Conservation (phyloP, 1,284 basidiomycete genomes). For the Binderoboletus segoi region DNA sequence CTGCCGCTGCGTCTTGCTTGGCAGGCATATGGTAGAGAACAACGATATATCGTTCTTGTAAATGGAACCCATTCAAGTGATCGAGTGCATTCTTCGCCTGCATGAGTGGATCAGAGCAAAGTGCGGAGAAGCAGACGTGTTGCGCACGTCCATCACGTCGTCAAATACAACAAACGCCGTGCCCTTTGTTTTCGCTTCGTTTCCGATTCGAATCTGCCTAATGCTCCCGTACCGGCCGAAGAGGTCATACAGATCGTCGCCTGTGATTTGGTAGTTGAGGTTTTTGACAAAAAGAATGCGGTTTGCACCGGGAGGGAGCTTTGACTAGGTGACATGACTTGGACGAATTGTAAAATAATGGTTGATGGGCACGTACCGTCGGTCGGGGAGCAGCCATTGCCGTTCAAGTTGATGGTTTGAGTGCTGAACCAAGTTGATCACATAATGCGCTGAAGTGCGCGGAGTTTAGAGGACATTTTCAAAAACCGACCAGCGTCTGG, state of each 20-base stretch:
- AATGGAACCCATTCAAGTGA: slow-evolving; percentile 96
- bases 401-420: slow-evolving; percentile 10
- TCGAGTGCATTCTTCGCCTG: slow-evolving; percentile 96
- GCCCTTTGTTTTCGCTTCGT: slow-evolving; percentile 89
- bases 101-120: slow-evolving; percentile 17
- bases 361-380: slow-evolving; percentile 47
- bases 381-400: slow-evolving; percentile 66
- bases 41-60: slow-evolving; percentile 97
- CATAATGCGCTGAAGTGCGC: slow-evolving; percentile 14
- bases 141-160: slow-evolving; percentile 84
- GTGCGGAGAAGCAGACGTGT: not conserved
- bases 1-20: slow-evolving; percentile 89
- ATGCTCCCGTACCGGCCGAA: slow-evolving; percentile 98
- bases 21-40: slow-evolving; percentile 98
- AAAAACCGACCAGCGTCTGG: too few relatives aligned
- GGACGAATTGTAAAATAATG: not conserved
- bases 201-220: slow-evolving; percentile 93
- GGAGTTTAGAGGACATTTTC: too few relatives aligned
- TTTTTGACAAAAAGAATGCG: slow-evolving; percentile 89
- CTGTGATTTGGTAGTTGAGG: slow-evolving; percentile 92
- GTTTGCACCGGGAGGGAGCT: slow-evolving; percentile 82
- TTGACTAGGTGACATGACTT: slow-evolving; percentile 49
- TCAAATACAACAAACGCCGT: slow-evolving; percentile 95
- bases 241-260: slow-evolving; percentile 94
- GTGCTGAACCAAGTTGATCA: slow-evolving; percentile 11